These are phyloP conservation scores for Ramichloridium luteum DNA, from an alignment of 2,329 filamentous ascomycete species.

Conservation along the genomic window DNA sequence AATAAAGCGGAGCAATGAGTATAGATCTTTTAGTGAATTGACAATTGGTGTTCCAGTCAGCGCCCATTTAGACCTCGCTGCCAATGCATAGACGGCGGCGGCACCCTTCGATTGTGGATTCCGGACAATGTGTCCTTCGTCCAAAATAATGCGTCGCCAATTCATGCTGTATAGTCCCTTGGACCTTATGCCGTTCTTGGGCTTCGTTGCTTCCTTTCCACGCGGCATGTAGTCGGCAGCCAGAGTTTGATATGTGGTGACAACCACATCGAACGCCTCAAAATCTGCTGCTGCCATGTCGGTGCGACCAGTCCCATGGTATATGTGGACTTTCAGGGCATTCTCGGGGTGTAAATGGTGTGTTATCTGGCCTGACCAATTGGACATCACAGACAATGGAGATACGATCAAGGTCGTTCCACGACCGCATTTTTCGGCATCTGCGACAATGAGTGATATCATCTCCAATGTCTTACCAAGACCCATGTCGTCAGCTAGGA, in stretches of 20 bases:
- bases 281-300: constrained; percentile 45
- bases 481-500: constrained; percentile 87
- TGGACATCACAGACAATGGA: constrained; percentile 78
- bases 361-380: constrained; percentile 71
- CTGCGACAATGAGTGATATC: constrained; percentile 62
- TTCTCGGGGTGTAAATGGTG: constrained; percentile 56
- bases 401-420: constrained; percentile 69
- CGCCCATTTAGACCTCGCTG: constrained; percentile 64
- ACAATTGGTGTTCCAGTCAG: constrained; percentile 50
- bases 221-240: constrained; percentile 50
- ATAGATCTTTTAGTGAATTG: constrained; percentile 70
- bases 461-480: constrained; percentile 80
- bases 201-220: constrained; percentile 26
- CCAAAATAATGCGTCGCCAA: constrained; percentile 70
- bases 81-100: constrained; percentile 52
- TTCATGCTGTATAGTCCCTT: constrained; percentile 49
- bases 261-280: constrained; percentile 57
- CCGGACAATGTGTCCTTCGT: constrained; percentile 73
- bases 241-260: constrained; percentile 75
- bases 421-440: constrained; percentile 22
- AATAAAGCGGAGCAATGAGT: constrained; percentile 67
- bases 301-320: constrained; percentile 55
- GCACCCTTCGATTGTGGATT: constrained; percentile 64
- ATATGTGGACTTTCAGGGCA: constrained; percentile 55
- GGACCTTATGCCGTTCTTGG: constrained; percentile 21